Percentiles rank a stretch among this genome's conserved stretches.
These are phyloP conservation scores for Aspergillus costaricaensis DNA, from an alignment of 2,329 filamentous ascomycete genomes.

Conservation along the genomic window DNA sequence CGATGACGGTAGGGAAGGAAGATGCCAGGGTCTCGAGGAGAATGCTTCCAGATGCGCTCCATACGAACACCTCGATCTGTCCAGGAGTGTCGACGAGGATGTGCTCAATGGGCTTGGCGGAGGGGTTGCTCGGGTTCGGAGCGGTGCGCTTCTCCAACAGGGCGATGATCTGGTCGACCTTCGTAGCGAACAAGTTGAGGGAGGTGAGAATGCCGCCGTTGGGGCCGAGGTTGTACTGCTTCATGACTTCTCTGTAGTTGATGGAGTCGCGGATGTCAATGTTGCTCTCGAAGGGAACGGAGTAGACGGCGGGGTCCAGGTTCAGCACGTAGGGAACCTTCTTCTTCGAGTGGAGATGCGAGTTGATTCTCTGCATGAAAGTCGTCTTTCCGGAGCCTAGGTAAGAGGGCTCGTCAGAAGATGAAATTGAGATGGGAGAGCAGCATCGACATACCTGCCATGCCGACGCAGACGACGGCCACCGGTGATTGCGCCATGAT, in stretches of 20 bases:
- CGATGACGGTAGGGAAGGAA: constrained; percentile 93
- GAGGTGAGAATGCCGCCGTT: constrained; percentile 97
- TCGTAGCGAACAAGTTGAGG: constrained; percentile 94
- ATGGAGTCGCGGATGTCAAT: constrained; percentile 99
- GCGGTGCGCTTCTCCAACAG: constrained; percentile 85
- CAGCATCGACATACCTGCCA: constrained; percentile 69
- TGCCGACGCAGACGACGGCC: constrained; percentile 90
- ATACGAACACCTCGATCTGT: constrained; percentile 98
- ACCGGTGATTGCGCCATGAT: constrained; percentile 62
- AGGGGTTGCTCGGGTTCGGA: constrained; percentile 52
- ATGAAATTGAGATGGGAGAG: constrained; percentile 4
- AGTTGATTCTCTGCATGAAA: constrained; percentile 98
- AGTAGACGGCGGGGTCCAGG: constrained; percentile 90
- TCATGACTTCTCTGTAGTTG: constrained; percentile 99
- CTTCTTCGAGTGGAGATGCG: constrained; percentile 79
- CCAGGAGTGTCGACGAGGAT: constrained; percentile 95
- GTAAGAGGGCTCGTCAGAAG: constrained; percentile 7
- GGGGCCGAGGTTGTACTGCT: constrained; percentile 94
- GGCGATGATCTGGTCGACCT: constrained; percentile 90
- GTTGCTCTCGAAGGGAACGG: constrained; percentile 92
- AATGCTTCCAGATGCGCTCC: constrained; percentile 94
- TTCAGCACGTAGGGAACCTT: constrained; percentile 93
- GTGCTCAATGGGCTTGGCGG: constrained; percentile 67
- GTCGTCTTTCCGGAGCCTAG: constrained; percentile 96
- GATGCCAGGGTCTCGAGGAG: constrained; percentile 89